Evolutionary conservation across 306 rosid species (phyloP).

Genomic region (Quercus bicolor): DNA sequence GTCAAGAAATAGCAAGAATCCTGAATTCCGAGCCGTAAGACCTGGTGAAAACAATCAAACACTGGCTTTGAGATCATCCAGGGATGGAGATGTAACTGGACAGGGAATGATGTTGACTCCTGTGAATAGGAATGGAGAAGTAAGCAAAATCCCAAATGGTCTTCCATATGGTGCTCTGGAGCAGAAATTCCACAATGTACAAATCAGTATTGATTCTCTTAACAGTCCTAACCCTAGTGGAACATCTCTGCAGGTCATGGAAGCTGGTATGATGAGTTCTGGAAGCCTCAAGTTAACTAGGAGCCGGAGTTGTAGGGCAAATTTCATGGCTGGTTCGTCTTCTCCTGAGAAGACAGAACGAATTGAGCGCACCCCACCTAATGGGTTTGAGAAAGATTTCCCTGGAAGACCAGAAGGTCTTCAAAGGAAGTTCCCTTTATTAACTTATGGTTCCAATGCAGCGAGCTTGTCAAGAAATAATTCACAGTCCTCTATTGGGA

Average conservation of each 20-base stretch:
- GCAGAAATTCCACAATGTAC: conserved; percentile 36
- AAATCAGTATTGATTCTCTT: conserved; percentile 31
- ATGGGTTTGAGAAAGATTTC: conserved; percentile 61
- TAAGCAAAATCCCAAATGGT: conserved; percentile 36
- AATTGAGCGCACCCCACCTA: conserved; percentile 60
- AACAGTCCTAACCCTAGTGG: conserved; percentile 37
- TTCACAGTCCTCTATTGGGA: conserved; percentile 83
- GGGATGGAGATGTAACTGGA: conserved; percentile 35
- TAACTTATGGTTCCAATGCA: conserved; percentile 41
- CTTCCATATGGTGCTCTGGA: conserved; percentile 37
- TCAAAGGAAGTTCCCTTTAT: conserved; percentile 45
- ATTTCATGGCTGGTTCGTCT: conserved; percentile 43
- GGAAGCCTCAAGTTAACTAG: conserved; percentile 50
- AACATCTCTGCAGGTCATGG: conserved; percentile 31
- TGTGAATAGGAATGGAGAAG: conserved; percentile 46
- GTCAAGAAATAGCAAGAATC: conserved; percentile 41
- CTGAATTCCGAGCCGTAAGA: conserved; percentile 32
- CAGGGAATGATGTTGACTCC: conserved; percentile 42
- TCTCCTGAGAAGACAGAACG: conserved; percentile 48
- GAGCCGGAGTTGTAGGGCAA: conserved; percentile 83
- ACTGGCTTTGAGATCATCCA: conserved; percentile 21
- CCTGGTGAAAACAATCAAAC: conserved; percentile 35
- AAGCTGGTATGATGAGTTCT: conserved; percentile 37
- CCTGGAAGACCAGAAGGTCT: conserved; percentile 86
- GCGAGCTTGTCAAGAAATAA: conserved; percentile 48